Conservation (phyloP, 257 asterid species). For the Przewalskia tangutica region DNA sequence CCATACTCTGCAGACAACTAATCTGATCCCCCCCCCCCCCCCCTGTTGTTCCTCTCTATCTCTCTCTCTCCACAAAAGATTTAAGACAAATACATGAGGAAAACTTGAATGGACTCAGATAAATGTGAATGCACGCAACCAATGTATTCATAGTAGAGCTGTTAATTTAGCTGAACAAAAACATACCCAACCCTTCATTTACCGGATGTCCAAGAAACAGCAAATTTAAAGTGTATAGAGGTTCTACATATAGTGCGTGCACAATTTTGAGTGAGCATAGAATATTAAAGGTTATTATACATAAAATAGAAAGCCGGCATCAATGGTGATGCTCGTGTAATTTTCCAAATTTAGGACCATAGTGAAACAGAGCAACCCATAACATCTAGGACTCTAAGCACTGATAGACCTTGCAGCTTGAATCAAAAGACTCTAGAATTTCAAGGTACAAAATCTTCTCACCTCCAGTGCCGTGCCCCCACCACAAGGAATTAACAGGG, state of each 20-base stretch:
- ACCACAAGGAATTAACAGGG: constrained; percentile 71
- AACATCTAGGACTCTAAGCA: background rate
- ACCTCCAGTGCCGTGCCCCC: constrained; percentile 69
- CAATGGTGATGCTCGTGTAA: background rate
- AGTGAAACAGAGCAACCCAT: background rate
- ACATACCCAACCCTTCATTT: background rate
- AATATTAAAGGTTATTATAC: background rate
- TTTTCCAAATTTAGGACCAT: background rate
- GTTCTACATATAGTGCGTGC: background rate
- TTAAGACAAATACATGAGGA: background rate
- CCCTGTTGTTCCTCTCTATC: background rate
- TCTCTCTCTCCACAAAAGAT: background rate
- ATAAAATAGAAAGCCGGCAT: background rate
- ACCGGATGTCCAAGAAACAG: background rate
- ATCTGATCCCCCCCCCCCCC: background rate
- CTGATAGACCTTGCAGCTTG: background rate
- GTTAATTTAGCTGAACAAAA: background rate
- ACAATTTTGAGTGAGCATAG: background rate
- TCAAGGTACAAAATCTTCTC: constrained; percentile 10
- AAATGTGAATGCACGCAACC: background rate
- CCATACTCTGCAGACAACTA: background rate
- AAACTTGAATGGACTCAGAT: background rate
- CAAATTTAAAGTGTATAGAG: background rate
- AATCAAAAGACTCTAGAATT: background rate
- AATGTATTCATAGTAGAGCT: background rate